Evolutionary conservation across 805 yeast genomes (phyloP), one percentile per base, ranked within the genome.

Genomic region (Pichia phayaonensis): DNA sequence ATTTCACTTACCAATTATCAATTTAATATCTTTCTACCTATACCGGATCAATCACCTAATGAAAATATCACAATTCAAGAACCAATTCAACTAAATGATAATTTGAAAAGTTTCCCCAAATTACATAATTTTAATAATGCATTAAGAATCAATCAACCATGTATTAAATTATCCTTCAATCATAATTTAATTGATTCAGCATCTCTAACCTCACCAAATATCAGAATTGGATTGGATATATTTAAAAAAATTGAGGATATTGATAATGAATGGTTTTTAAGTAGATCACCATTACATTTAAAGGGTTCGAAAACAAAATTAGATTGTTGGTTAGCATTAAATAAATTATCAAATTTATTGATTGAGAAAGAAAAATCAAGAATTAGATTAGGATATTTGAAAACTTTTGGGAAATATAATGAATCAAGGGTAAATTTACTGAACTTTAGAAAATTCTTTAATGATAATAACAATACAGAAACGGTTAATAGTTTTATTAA

Each of bases 1-100:
- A 40, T 51, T 8, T 48, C 57, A 5, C 24, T 58, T 8, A 54
- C 59, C 5, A 44, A 42, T 15, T 52, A 57, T 29, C 48, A 40
- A 31, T 56, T 63, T 44, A 55, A 55, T 31, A 60, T 64, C 26
- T 58, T 58, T 29, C 27, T 63, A 6, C 67, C 68, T 3, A 54
- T 61, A 24, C 65, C 66, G 1, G 47, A 54, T 6, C 58, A 58
- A 31, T 54, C 21, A 41, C 51, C 46, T 16, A 47, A 47, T 42
- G 48, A 34, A 47, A 55, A 56, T 36, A 56, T 38, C 13, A 53
- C 31, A 50, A 54, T 44, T 59, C 65, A 24, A 44, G 59, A 39
- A 50, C 53, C 53, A 24, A 50, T 50, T 31, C 27, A 46, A 31
- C 2, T 50, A 2, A 12, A 20, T 16, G 31, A 44, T 24, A 50